phyloP scores from a whole-genome alignment of 768 basidiomycete species.

The Tulasnella sp. region DNA sequence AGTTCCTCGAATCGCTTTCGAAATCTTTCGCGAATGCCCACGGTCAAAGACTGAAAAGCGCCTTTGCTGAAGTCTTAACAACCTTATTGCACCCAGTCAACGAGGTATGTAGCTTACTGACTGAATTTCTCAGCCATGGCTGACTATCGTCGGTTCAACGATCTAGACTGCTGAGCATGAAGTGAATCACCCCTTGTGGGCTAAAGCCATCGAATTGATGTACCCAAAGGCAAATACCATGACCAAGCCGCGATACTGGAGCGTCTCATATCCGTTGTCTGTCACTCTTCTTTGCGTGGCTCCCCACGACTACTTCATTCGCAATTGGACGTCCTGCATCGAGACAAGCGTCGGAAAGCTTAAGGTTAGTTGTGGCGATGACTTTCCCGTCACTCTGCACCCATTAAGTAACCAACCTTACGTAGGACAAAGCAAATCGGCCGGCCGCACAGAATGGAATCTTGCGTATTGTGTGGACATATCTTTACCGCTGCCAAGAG shows the following conservation, averaged over 20 bases:
- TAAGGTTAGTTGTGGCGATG: constrained; percentile 58
- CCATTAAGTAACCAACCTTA: constrained; percentile 34
- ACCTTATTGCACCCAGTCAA: constrained; percentile 83
- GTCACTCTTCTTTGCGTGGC: constrained; percentile 86
- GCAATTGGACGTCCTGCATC: constrained; percentile 76
- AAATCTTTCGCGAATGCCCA: constrained; percentile 83
- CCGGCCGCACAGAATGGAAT: constrained; percentile 77
- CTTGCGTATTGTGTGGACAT: constrained; percentile 87
- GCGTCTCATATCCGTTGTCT: constrained; percentile 79
- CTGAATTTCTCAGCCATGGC: not conserved
- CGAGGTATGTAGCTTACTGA: constrained; percentile 56
- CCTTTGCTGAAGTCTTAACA: constrained; percentile 82
- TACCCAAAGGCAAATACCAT: constrained; percentile 81
- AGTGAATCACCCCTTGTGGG: constrained; percentile 94
- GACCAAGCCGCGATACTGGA: constrained; percentile 89
- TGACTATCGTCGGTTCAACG: not conserved
- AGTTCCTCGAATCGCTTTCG: constrained; percentile 83
- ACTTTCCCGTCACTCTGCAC: constrained; percentile 12
- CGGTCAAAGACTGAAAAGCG: constrained; percentile 77
- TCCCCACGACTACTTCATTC: constrained; percentile 80
- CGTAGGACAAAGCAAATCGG: constrained; percentile 75
- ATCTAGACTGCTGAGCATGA: constrained; percentile 88
- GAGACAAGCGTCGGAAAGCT: constrained; percentile 74
- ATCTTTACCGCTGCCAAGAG: constrained; percentile 92
- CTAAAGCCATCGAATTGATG: constrained; percentile 83